Conservation (phyloP, 768 basidiomycete species). For the Mycena rosella region DNA sequence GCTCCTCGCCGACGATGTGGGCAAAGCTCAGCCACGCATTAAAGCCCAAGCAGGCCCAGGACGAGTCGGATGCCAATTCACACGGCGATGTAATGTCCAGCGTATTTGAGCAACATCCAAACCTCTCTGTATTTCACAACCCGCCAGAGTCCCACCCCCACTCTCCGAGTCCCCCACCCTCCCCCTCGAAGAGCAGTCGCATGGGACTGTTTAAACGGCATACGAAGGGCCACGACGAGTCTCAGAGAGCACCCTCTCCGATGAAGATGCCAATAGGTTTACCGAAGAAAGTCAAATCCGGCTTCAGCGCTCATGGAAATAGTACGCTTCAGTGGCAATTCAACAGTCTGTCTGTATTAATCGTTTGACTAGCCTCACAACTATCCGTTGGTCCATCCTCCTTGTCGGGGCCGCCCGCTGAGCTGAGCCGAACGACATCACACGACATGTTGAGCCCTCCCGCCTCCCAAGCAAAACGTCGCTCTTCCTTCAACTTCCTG, state of each 20-base stretch:
- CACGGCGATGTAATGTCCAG: slow-evolving; percentile 60
- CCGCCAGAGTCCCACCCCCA: slow-evolving; percentile 46
- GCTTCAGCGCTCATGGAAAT: slow-evolving; percentile 52
- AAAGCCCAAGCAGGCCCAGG: slow-evolving; percentile 28
- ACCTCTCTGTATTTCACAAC: slow-evolving; percentile 68
- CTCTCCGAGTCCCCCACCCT: slow-evolving; percentile 59
- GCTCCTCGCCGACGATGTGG: slow-evolving; percentile 32
- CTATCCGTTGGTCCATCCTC: slow-evolving; percentile 37
- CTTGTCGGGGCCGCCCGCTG: slow-evolving; percentile 22
- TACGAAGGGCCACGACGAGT: slow-evolving; percentile 56
- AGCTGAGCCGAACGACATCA: slow-evolving; percentile 30
- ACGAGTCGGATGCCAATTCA: slow-evolving; percentile 31
- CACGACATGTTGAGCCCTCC: slow-evolving; percentile 36
- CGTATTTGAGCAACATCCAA: slow-evolving; percentile 72
- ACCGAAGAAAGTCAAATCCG: slow-evolving; percentile 67
- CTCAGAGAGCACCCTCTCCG: slow-evolving; percentile 52
- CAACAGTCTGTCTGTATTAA: slow-evolving; percentile 41
- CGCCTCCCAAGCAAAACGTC: slow-evolving; percentile 24
- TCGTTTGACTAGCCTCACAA: slow-evolving; percentile 33
- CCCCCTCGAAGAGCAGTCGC: slow-evolving; percentile 61
- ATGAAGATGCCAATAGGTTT: slow-evolving; percentile 50
- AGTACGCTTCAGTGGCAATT: slow-evolving; percentile 51
- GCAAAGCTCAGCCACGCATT: slow-evolving; percentile 33
- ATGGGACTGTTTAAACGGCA: slow-evolving; percentile 68
- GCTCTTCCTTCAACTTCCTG: slow-evolving; percentile 32